Base-by-base conservation (phyloP, 2,329 filamentous ascomycete species). In the Chaetomium sp. region DNA sequence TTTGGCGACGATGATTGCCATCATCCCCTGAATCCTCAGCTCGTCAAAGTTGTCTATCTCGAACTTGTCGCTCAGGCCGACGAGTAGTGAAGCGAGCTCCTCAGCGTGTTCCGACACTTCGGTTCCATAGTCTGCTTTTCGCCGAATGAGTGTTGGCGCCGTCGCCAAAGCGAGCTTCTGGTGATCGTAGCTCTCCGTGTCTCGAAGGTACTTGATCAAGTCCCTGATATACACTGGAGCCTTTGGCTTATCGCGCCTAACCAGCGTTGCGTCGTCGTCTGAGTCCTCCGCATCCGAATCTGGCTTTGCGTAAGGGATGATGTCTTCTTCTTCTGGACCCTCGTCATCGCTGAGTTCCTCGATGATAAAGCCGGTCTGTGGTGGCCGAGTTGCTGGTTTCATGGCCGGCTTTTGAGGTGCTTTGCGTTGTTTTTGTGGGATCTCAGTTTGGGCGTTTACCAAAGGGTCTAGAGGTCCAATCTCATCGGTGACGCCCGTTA, bases 211-310 rank as follows among this genome's bases (percentile, higher is more conserved):
- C 8, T 82, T 75, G 62, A 98, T 88, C 12, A 98, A 82, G 71
- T 96, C 92, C 54, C 93, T 87, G 65, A 97, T 90, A 72, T 98
- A 98, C 0, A 99, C 93, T 1, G 95, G 95, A 0, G 92, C 85
- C 64, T 86, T 90, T 25, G 90, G 86, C 71, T 95, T 97, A 76
- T 95, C 88, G 16, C 93, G 85, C 64, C 90, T 89, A 56, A 98
- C 84, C 21, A 97, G 80, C 0, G 93, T 96, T 5, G 95, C 89
- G 71, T 99, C 96, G 45, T 97, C 93, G 64, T 97, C 93, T 0
- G 92, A 94, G 74, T 99, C 95, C 74, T 96, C 92, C 0, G 87
- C 85, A 70, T 99, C 95, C 1, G 91, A 93, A 72, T 92, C 91
- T 0, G 92, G 92, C 75, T 97, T 97, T 16, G 86, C 85, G 70